Evolutionary conservation across 441 rosid genomes (phyloP).

Genomic region (California macrophylla): DNA sequence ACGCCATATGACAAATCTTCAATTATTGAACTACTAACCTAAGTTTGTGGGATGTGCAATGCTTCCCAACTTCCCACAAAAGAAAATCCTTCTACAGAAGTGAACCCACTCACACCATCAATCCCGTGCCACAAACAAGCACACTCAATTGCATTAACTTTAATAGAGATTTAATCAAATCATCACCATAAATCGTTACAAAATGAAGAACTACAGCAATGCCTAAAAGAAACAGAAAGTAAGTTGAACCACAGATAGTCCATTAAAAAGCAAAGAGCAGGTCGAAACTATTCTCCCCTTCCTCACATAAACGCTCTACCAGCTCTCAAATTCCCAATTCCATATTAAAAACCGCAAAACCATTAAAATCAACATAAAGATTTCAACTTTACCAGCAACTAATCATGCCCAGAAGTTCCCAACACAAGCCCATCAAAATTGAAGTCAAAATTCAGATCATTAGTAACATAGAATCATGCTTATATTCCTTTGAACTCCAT

Average conservation of each 20-base stretch:
- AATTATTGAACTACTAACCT: not conserved
- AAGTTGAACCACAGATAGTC: not conserved
- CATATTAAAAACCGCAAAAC: not conserved
- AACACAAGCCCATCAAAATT: not conserved
- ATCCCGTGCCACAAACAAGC: not conserved
- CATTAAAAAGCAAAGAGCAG: not conserved
- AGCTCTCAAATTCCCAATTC: constrained; percentile 4
- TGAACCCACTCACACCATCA: not conserved
- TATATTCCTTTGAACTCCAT: not conserved
- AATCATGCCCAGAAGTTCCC: not conserved
- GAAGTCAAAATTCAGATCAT: not conserved
- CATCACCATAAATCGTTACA: not conserved
- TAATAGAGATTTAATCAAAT: not conserved
- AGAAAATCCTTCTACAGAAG: not conserved
- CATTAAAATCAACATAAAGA: not conserved
- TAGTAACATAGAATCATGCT: not conserved
- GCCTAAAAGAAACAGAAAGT: not conserved
- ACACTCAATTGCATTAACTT: not conserved
- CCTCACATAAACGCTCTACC: not conserved
- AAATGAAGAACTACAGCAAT: not conserved
- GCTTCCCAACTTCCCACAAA: not conserved
- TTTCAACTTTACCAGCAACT: not conserved
- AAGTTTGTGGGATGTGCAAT: not conserved
- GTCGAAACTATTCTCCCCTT: not conserved
- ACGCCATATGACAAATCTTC: not conserved